These are phyloP conservation scores for Lepidium didymum DNA, from an alignment of 345 rosid species.

Conservation along the genomic window DNA sequence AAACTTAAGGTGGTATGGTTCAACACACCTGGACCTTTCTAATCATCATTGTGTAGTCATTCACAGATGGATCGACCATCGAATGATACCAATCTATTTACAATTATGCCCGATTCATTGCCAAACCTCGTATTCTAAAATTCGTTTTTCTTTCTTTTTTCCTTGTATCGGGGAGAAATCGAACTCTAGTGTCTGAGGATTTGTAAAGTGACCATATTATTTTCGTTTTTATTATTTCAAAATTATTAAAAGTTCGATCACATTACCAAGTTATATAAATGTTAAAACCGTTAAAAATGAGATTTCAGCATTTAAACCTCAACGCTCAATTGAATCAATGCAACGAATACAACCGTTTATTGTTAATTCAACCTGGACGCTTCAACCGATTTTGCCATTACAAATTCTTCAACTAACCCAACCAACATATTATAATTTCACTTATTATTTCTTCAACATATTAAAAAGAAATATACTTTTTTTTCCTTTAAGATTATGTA, in stretches of 20 bases:
- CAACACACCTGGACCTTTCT: not conserved
- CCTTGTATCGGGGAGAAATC: no score
- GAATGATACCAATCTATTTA: not conserved
- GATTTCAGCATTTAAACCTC: constrained; percentile 20
- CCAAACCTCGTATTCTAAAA: no score
- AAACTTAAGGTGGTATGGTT: not conserved
- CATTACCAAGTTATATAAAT: not conserved
- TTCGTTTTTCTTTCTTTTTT: no score
- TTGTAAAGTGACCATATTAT: no score
- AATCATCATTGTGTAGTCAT: constrained; percentile 17
- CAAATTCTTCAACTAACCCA: constrained; percentile 15
- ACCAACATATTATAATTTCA: not conserved
- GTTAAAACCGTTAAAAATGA: constrained; percentile 5
- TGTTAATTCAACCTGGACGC: constrained; percentile 22
- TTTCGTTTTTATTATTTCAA: not conserved
- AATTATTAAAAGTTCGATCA: not conserved
- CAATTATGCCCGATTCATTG: no score
- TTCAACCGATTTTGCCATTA: constrained; percentile 25
- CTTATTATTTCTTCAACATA: no score
- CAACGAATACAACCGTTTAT: constrained; percentile 27
- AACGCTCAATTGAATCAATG: constrained; percentile 11
- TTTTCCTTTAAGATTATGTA: not conserved
- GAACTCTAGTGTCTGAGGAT: no score
- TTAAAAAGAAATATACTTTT: no score
- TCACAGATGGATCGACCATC: constrained; percentile 3